Percentiles rank a stretch among this genome's conserved stretches.
These are phyloP conservation scores for Leccinellum luteum DNA, from an alignment of 768 basidiomycete species.

Conservation along the genomic window DNA sequence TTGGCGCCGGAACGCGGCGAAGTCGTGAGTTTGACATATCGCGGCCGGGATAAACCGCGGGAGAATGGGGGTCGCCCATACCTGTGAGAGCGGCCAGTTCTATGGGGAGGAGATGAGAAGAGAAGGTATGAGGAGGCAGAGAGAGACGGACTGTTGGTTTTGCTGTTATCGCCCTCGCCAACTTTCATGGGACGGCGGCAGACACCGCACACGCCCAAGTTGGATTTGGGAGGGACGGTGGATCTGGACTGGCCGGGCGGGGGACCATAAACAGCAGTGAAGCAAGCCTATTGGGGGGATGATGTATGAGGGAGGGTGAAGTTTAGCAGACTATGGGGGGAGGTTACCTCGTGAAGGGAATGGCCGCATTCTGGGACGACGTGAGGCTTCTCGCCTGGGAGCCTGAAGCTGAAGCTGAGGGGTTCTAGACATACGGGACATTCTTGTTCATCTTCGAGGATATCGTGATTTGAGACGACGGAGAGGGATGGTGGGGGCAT, in stretches of 20 bases:
- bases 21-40: conserved; percentile 45
- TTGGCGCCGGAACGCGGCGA: conserved; percentile 24
- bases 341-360: conserved; percentile 84
- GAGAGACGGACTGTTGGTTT: conserved; percentile 77
- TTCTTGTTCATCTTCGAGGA: conserved; percentile 76
- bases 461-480: conserved; percentile 64
- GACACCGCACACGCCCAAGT: conserved; percentile 94
- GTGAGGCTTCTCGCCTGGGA: conserved; percentile 96
- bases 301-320: conserved; percentile 5
- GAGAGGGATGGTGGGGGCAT: conserved; percentile 68
- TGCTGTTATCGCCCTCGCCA: conserved; percentile 78
- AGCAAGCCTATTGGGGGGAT: conserved; percentile 71
- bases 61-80: conserved; percentile 62
- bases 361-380: conserved; percentile 98
- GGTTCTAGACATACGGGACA: conserved; percentile 98
- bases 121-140: neutral
- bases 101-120: conserved; percentile 33
- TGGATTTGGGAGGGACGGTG: conserved; percentile 62
- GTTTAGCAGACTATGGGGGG: conserved; percentile 2
- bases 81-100: conserved; percentile 94
- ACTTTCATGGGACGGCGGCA: conserved; percentile 97
- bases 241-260: conserved; percentile 58
- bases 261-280: conserved; percentile 94
- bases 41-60: conserved; percentile 66
- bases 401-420: conserved; percentile 85